Percentiles rank a stretch among this genome's conserved stretches.
Evolutionary conservation across 2,329 filamentous ascomycete species (phyloP).

Genomic region (Penicillium frequentans): DNA sequence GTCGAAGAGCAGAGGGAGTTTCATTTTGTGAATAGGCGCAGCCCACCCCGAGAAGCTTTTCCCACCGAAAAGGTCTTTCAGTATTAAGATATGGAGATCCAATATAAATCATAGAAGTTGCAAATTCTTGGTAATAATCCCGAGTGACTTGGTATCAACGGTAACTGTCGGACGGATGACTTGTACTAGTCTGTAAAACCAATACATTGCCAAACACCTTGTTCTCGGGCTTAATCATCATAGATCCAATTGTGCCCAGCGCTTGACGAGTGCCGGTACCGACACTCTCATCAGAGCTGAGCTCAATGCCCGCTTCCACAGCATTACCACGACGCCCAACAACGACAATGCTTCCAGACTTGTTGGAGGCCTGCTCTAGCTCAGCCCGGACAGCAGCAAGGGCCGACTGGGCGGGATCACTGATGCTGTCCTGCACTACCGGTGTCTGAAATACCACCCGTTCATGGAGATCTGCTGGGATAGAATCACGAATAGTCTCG

Average conservation of each 20-base stretch:
- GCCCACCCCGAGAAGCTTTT: too few relatives aligned
- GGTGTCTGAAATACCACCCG: slow-evolving; percentile 58
- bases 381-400: slow-evolving; percentile 58
- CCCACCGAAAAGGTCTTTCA: too few relatives aligned
- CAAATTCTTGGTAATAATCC: too few relatives aligned
- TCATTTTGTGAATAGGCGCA: too few relatives aligned
- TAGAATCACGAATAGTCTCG: slow-evolving; percentile 55
- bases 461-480: slow-evolving; percentile 51
- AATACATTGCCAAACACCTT: slow-evolving; percentile 46
- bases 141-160: too few relatives aligned
- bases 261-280: slow-evolving; percentile 30
- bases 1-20: too few relatives aligned
- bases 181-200: too few relatives aligned
- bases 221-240: slow-evolving; percentile 55
- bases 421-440: slow-evolving; percentile 41
- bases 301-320: slow-evolving; percentile 1
- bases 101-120: too few relatives aligned
- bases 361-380: slow-evolving; percentile 61
- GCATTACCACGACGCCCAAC: slow-evolving; percentile 54
- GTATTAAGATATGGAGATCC: too few relatives aligned
- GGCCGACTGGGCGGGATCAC: slow-evolving; percentile 43
- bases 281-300: slow-evolving; percentile 38
- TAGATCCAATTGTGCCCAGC: slow-evolving; percentile 37
- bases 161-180: too few relatives aligned
- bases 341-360: slow-evolving; percentile 70